Base-by-base conservation (phyloP, 2,329 filamentous ascomycete species). In the Pleurostoma richardsiae region DNA sequence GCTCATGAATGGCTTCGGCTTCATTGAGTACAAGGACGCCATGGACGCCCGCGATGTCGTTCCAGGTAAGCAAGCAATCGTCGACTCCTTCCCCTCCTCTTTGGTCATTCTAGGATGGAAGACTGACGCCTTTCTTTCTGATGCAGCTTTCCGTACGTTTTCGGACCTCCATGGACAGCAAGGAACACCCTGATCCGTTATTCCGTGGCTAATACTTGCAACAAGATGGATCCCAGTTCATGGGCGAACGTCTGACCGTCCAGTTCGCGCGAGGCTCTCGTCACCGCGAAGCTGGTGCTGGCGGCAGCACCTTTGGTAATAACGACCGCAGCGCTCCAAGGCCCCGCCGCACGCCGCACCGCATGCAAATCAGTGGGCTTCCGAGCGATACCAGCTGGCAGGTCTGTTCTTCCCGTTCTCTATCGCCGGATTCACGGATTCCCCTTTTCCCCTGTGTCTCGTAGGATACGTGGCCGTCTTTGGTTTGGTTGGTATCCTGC, bases 301-400 rank as follows among this genome's bases (percentile, higher is more conserved):
- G 19, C 19, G 19, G 19, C 19, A 19, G 19, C 19, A 19, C 19
- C 19, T 76, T 75, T 58, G 69, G 70, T 58, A 68, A 65, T 58
- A 72, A 78, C 55, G 81, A 84, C 60, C 77, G 81, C 58, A 72
- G 70, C 46, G 72, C 77, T 53, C 79, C 80, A 56, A 88, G 94
- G 64, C 94, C 94, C 55, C 87, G 94, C 65, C 90, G 94, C 69
- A 99, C 94, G 58, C 85, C 90, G 58, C 90, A 91, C 71, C 88
- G 94, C 69, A 97, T 99, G 94, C 86, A 92, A 71, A 95, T 99
- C 65, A 88, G 88, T 77, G 92, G 91, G 76, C 89, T 99, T 71
- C 91, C 92, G 68, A 85, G 83, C 74, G 92, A 97, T 79, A 99
- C 94, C 79, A 96, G 91, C 83, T 99, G 94, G 94, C 94, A 99